Base-by-base conservation (phyloP, 2,329 filamentous ascomycete species). In the Trichoderma koningii region DNA sequence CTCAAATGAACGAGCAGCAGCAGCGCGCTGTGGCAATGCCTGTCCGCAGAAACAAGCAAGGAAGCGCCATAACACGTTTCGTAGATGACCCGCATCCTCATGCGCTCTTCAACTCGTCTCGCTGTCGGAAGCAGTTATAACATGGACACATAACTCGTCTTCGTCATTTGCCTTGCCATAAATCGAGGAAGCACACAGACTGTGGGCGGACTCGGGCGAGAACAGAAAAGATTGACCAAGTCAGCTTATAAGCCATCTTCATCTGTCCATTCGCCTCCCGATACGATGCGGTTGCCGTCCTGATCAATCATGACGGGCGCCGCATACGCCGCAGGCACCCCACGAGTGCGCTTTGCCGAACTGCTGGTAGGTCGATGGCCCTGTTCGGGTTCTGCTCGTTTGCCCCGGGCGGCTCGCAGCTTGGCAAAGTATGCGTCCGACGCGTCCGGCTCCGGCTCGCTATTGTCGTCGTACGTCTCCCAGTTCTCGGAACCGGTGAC, bases 401-500 rank as follows among this genome's bases (percentile, higher is more conserved):
- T 93, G 70, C 83, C 74, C 42, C 87, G 85, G 6, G 88, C 83
- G 38, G 88, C 87, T 65, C 89, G 85, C 62, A 93, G 80, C 76
- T 91, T 92, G 69, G 91, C 89, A 73, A 92, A 92, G 76, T 96
- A 96, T 10, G 87, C 83, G 67, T 95, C 91, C 4, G 88, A 88
- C 0, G 85, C 85, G 74, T 97, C 93, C 26, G 84, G 82, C 71
- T 92, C 90, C 0, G 89, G 86, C 72, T 92, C 89, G 67, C 89
- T 92, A 69, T 85, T 87, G 75, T 96, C 92, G 71, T 95, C 93
- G 72, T 95, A 98, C 10, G 93, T 97, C 77, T 98, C 94, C 94
- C 94, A 98, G 76, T 98, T 98, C 78, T 98, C 94, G 3, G 92
- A 96, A 1, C 91, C 92, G 5, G 91, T 92, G 28, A 90, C 83